Evolutionary conservation across 306 rosid genomes (phyloP).

Genomic region (Castanospermum australe): DNA sequence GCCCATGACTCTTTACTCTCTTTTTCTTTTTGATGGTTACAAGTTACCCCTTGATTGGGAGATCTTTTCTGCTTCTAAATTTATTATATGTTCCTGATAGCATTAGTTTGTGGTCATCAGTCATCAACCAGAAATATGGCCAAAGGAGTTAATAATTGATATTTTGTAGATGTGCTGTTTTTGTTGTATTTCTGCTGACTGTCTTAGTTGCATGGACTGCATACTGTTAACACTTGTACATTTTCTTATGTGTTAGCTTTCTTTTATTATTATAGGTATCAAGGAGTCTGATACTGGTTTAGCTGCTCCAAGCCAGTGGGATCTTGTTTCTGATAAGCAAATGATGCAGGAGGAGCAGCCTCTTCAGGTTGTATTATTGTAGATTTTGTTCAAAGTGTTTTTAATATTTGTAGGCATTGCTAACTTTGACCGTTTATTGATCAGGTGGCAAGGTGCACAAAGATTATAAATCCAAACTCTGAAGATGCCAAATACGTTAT

Average conservation of each 20-base stretch:
- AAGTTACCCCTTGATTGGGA: background rate
- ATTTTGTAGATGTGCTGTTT: background rate
- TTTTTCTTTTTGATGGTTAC: background rate
- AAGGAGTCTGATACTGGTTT: conserved; percentile 93
- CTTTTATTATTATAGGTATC: conserved; percentile 51
- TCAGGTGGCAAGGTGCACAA: conserved; percentile 90
- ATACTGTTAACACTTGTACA: background rate
- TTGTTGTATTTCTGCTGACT: background rate
- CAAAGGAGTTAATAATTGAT: background rate
- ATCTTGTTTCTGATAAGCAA: conserved; percentile 87
- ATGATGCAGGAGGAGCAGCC: conserved; percentile 99
- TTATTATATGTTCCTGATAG: background rate
- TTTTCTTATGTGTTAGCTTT: background rate
- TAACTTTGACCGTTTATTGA: conserved; percentile 18
- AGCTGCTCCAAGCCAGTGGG: conserved; percentile 97
- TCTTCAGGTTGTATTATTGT: conserved; percentile 58
- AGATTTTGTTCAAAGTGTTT: background rate
- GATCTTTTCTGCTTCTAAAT: background rate
- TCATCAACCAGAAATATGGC: background rate
- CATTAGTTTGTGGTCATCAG: background rate
- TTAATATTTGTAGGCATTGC: background rate
- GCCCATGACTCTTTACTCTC: background rate
- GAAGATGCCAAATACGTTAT: conserved; percentile 93
- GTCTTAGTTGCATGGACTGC: background rate
- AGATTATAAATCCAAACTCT: conserved; percentile 85